Base-by-base conservation (phyloP, 1,284 basidiomycete species). In the Sporisorium exsertum region DNA sequence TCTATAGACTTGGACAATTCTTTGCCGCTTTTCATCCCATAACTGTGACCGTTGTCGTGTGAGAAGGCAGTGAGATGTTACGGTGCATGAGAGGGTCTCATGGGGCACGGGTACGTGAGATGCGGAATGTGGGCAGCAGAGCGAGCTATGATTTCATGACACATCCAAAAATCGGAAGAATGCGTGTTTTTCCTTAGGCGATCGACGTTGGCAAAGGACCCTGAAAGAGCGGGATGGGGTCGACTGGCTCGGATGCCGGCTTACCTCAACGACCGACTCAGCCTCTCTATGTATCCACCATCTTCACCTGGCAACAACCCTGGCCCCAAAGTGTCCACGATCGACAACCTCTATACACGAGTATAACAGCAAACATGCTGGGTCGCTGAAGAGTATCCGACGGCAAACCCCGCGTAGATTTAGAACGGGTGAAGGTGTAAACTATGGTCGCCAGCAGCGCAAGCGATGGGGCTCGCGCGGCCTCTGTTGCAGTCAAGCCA, bases 121-220 rank as follows among this genome's bases (percentile, higher is more conserved):
- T 32, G 35, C 40, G 37, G 37, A 40, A 40, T 40, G 37, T 12
- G 35, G 10, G 35, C 29, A 52, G 50, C 50, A 10, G 50, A 35
- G n/a, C 32, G 2, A 37, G 10, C 5, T 32, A 43, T 43, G 37
- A 40, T 20, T 43, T 20, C 40, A 43, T 20, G 40, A 43, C 40
- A 40, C 37, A 43, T 43, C 37, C 16, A 18, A 43, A 43, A 43
- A 20, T 49, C 46, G 26, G 47, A 27, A 29, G 26, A 7, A 13
- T 1, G 26, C 26, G 24, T 27, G 47, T 18, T 29, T 29, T 49
- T 9, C 16, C 26, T 29, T 10, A 56, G 64, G 65, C 69, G 69
- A 72, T 72, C 64, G 59, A 59, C 54, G 24, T 5, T 15, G 13
- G 33, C 32, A 33, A 64, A 59, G 69, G 66, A 64, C 59, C 69